Evolutionary conservation across 352 stramenopile genomes (phyloP).

Genomic region (Paralagenidium karlingii): DNA sequence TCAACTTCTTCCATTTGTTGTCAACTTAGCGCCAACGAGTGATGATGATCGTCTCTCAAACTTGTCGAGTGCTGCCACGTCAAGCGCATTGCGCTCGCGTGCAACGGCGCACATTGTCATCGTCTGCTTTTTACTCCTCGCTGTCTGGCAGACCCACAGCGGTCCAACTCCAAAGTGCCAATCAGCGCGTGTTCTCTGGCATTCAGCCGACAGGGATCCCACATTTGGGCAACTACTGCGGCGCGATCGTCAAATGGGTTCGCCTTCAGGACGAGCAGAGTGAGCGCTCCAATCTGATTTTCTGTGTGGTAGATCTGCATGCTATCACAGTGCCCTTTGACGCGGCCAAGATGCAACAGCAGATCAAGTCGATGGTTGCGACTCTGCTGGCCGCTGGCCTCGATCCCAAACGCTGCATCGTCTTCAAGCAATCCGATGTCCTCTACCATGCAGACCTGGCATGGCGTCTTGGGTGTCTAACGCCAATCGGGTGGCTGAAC

Average conservation of each 20-base stretch:
- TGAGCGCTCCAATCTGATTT: conserved; percentile 16
- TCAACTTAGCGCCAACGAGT: too few relatives aligned
- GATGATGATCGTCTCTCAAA: too few relatives aligned
- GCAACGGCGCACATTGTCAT: too few relatives aligned
- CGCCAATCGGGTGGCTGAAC: conserved; percentile 96
- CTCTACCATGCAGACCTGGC: conserved; percentile 89
- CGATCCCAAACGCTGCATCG: conserved; percentile 49
- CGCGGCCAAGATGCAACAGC: conserved; percentile 71
- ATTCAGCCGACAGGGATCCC: conserved; percentile 98
- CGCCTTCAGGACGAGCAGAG: conserved; percentile 73
- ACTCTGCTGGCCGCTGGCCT: conserved; percentile 91
- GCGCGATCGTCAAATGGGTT: conserved; percentile 96
- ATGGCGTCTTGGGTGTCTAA: conserved; percentile 96
- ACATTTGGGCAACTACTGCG: conserved; percentile 98
- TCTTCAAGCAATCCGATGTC: conserved; percentile 80
- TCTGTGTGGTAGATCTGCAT: conserved; percentile 94
- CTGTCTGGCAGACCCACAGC: too few relatives aligned
- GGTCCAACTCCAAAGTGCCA: too few relatives aligned
- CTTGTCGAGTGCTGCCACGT: too few relatives aligned
- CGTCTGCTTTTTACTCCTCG: too few relatives aligned
- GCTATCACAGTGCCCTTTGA: conserved; percentile 96
- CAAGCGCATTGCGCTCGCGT: too few relatives aligned
- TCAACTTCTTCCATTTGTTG: too few relatives aligned
- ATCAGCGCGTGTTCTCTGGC: conserved; percentile 87
- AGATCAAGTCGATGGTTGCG: conserved; percentile 86